Percentiles rank a stretch among this genome's conserved stretches.
phyloP scores from a whole-genome alignment of 768 basidiomycete genomes.

The Tulasnella calospora region DNA sequence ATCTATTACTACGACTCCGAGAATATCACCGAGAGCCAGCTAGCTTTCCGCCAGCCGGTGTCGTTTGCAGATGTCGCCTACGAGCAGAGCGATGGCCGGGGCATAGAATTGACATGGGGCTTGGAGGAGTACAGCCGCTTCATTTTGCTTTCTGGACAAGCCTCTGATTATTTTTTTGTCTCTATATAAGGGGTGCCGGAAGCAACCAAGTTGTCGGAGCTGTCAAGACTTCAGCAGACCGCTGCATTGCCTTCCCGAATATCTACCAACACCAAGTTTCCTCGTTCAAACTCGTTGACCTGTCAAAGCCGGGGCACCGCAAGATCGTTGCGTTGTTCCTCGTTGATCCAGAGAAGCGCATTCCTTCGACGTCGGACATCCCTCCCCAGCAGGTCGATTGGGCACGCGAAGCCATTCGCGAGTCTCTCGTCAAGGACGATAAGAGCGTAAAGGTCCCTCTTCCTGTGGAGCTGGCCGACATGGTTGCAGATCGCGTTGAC shows the following conservation, averaged over 20 bases:
- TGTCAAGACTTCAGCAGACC: neutral
- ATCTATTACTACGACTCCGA: constrained; percentile 30
- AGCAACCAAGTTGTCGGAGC: constrained; percentile 13
- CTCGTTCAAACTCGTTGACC: constrained; percentile 18
- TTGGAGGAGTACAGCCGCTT: neutral
- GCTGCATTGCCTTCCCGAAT: constrained; percentile 27
- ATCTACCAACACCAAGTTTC: constrained; percentile 26
- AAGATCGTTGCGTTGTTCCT: constrained; percentile 24
- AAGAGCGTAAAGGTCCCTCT: neutral
- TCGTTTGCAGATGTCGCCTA: neutral
- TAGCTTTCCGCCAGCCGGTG: constrained; percentile 19
- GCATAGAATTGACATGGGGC: neutral
- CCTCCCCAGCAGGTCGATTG: constrained; percentile 15
- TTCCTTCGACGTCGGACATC: constrained; percentile 17
- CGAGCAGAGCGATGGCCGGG: constrained; percentile 11
- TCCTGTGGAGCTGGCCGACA: constrained; percentile 9
- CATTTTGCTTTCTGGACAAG: no score
- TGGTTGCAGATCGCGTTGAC: constrained; percentile 8
- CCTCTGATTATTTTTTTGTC: neutral
- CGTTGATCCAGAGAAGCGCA: constrained; percentile 2
- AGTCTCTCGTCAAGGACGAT: neutral
- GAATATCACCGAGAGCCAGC: constrained; percentile 18
- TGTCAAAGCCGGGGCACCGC: constrained; percentile 21
- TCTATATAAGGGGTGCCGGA: neutral
- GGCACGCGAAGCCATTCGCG: neutral